Evolutionary conservation across 1,284 basidiomycete species (phyloP).

Genomic region (Volvariella volvacea): DNA sequence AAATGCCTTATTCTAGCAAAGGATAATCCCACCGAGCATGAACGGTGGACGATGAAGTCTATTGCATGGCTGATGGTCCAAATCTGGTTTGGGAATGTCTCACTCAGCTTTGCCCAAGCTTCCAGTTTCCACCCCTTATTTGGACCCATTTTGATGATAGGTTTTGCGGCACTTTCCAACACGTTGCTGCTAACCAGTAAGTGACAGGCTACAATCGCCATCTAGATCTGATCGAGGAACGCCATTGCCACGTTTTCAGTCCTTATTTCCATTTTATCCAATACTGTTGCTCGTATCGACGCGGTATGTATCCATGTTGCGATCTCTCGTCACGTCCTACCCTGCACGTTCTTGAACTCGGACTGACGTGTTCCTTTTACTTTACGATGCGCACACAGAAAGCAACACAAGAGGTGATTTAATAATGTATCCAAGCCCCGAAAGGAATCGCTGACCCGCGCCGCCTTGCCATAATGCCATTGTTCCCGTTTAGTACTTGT

Average conservation of each 20-base stretch:
- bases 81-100: slow-evolving; percentile 82
- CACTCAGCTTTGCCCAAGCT: slow-evolving; percentile 62
- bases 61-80: slow-evolving; percentile 80
- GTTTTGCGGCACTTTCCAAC: slow-evolving; percentile 78
- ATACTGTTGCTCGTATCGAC: slow-evolving; percentile 79
- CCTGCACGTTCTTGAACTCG: neutral
- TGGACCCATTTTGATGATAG: slow-evolving; percentile 81
- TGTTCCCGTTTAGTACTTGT: slow-evolving; percentile 57
- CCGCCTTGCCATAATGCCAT: no score
- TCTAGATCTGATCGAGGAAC: neutral
- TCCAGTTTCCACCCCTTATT: slow-evolving; percentile 78
- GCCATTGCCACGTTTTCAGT: slow-evolving; percentile 33
- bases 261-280: slow-evolving; percentile 81
- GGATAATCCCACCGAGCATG: slow-evolving; percentile 16
- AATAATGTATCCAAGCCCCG: neutral
- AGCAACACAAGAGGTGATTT: slow-evolving; percentile 69
- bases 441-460: no score
- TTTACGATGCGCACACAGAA: slow-evolving; percentile 40
- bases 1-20: no score
- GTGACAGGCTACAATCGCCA: slow-evolving; percentile 16
- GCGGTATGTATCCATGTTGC: slow-evolving; percentile 41
- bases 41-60: slow-evolving; percentile 58
- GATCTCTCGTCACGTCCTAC: neutral
- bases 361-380: neutral
- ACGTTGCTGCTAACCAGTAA: slow-evolving; percentile 75